Base-by-base conservation (phyloP, 164 flowering plant species). In the Annona squamosa region DNA sequence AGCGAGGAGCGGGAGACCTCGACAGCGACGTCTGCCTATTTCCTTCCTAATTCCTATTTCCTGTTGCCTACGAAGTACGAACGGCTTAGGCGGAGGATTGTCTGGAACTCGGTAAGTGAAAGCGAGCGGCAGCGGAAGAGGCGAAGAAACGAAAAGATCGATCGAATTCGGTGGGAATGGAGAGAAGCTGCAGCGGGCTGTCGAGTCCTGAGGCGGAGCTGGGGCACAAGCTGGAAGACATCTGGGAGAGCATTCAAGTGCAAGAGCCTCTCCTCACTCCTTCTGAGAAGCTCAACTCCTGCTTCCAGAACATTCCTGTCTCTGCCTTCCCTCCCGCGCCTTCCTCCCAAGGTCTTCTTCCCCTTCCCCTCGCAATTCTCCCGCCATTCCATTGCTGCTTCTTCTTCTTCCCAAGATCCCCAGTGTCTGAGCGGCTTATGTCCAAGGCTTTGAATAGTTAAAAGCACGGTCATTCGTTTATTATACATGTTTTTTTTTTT, bases 281-380 rank as follows among this genome's bases (percentile, higher is more conserved):
- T 10, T 89, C 92, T 18, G 98, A 95, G 82, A 95, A 95, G 84
- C 95, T 95, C 73, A 95, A 95, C 63, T 94, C 99, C 57, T 95
- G 99, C 81, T 95, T 95, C 63, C 97, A 95, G 72, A 84, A 86
- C 75, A 86, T 95, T 68, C 92, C 90, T 42, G 97, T 95, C 63
- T 91, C 98, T 75, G 83, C 89, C 6, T 95, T 93, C 67, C 99
- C 99, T 65, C 86, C 80, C 10, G 83, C 94, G 43, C 82, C 91
- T 76, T 79, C 85, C 17, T 81, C 87, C 41, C 84, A 87, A 85
- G 92, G 93, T 88, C 37, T 13, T 48, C 26, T 3, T 52, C 43
- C n/a, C 9, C 42, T 3, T 41, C 7, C 68, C 45, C 37, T 5
- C 61, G 12, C 59, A 10, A 3, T 26, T 59, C 45, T 13, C 42